A percentile compares a stretch with the other conserved stretches of the same genome.
phyloP scores from a whole-genome alignment of 2,329 filamentous ascomycete genomes.

The Fusarium temperatum region DNA sequence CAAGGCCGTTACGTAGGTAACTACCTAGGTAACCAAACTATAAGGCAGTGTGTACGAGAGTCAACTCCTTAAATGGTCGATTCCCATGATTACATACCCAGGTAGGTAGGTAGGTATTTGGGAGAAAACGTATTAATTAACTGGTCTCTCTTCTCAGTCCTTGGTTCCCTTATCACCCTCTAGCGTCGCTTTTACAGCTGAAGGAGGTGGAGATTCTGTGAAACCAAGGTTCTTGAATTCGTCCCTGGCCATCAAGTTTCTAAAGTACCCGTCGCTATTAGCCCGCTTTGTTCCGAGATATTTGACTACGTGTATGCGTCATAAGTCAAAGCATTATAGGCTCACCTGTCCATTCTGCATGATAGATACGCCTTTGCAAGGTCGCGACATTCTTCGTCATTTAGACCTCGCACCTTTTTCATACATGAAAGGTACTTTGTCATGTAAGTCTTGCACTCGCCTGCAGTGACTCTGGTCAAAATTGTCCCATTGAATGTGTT shows the following conservation, averaged over 20 bases:
- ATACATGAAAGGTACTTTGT: conserved; percentile 86
- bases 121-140: neutral
- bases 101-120: neutral
- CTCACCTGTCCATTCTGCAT: conserved; percentile 94
- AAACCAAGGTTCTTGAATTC: conserved; percentile 96
- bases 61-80: conserved; percentile 3
- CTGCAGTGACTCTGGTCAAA: conserved; percentile 54
- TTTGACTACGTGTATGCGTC: conserved; percentile 10
- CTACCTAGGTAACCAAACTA: neutral
- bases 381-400: conserved; percentile 84
- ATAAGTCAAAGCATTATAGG: conserved; percentile 4
- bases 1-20: neutral
- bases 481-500: neutral
- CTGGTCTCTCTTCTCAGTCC: conserved; percentile 47
- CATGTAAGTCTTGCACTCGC: conserved; percentile 94
- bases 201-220: conserved; percentile 43
- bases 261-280: conserved; percentile 46
- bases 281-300: conserved; percentile 28
- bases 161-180: conserved; percentile 50
- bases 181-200: conserved; percentile 37
- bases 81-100: conserved; percentile 40
- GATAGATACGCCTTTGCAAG: conserved; percentile 88
- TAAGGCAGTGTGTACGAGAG: neutral
- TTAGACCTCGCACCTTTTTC: conserved; percentile 82
- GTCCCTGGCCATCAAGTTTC: conserved; percentile 95